Conservation (phyloP, 1,284 basidiomycete genomes). For the Malassezia globosa region DNA sequence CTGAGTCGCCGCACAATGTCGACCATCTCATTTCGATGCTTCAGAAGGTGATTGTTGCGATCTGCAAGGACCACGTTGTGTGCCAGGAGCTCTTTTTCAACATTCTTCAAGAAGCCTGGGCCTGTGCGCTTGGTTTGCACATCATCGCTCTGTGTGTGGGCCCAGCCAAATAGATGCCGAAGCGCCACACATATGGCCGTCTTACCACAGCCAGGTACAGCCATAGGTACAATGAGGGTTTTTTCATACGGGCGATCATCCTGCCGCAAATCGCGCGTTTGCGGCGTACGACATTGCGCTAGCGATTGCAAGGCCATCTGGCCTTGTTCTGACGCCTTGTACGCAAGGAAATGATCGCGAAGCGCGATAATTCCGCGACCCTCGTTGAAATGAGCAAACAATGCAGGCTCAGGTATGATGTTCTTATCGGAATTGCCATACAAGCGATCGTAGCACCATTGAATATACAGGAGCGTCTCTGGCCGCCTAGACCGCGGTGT, state of each 20-base stretch:
- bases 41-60: slow-evolving; percentile 42
- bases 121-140: slow-evolving; percentile 67
- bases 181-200: slow-evolving; percentile 74
- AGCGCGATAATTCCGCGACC: slow-evolving; percentile 74
- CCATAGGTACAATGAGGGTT: slow-evolving; percentile 74
- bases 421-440: slow-evolving; percentile 51
- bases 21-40: slow-evolving; percentile 40
- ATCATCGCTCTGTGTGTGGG: slow-evolving; percentile 70
- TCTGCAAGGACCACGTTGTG: slow-evolving; percentile 36
- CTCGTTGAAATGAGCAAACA: slow-evolving; percentile 60
- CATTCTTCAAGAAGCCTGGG: slow-evolving; percentile 65
- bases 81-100: slow-evolving; percentile 48
- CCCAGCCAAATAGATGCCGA: slow-evolving; percentile 67
- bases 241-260: slow-evolving; percentile 54
- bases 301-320: slow-evolving; percentile 37
- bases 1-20: slow-evolving; percentile 19
- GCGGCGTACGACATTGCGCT: slow-evolving; percentile 16
- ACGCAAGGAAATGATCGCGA: slow-evolving; percentile 66
- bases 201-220: slow-evolving; percentile 91
- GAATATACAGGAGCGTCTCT: slow-evolving; percentile 34
- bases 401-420: slow-evolving; percentile 56
- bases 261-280: slow-evolving; percentile 10
- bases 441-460: slow-evolving; percentile 38
- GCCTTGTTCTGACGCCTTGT: slow-evolving; percentile 51
- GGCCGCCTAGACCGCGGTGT: slow-evolving; percentile 27